Evolutionary conservation across 2,329 filamentous ascomycete species (phyloP), one percentile per base, ranked within the genome.

Genomic region (Chrysoporthe puriensis): DNA sequence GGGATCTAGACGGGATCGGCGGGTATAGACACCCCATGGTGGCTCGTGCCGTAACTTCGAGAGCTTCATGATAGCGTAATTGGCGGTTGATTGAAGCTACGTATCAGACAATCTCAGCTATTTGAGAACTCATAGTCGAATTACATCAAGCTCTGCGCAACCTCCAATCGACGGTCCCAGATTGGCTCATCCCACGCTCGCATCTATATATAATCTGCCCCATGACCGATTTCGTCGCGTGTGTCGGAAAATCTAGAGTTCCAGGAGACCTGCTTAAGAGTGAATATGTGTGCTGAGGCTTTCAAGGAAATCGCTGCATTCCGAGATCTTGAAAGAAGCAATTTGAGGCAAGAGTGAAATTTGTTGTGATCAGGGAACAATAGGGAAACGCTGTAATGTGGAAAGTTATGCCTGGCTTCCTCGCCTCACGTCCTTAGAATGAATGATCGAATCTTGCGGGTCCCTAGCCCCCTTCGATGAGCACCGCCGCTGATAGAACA

Each of bases 401-500:
- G 57, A 57, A 8, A 52, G 8, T 4, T 54, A 11, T 5, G 52
- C 54, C 3, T 62, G 63, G 7, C 52, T 34, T 3, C 57, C 26
- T 36, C 21, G 42, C 36, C 14, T 34, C 9, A 58, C 62, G n/a
- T 52, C 52, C 62, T 2, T 16, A 26, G 9, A 32, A 4, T 13
- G 14, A 21, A 2, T 32, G 13, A 4, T 16, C 14, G 4, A 7
- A 14, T 54, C 50, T 32, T 72, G 59, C 36, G 16, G 9, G 21
- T 4, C 40, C 36, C 3, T n/a, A n/a, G 5, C 36, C 11, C 60
- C 56, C 3, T 62, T 57, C 6, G 54, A 44, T 54, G 66, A 70
- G 14, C 18, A 50, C 21, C 36, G 66, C 16, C 36, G 62, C 14
- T 66, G 66, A 48, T 67, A 66, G 18, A 69, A 68, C 26, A 70